Evolutionary conservation across 1,284 basidiomycete genomes (phyloP).

Genomic region (Vanrija humicola): DNA sequence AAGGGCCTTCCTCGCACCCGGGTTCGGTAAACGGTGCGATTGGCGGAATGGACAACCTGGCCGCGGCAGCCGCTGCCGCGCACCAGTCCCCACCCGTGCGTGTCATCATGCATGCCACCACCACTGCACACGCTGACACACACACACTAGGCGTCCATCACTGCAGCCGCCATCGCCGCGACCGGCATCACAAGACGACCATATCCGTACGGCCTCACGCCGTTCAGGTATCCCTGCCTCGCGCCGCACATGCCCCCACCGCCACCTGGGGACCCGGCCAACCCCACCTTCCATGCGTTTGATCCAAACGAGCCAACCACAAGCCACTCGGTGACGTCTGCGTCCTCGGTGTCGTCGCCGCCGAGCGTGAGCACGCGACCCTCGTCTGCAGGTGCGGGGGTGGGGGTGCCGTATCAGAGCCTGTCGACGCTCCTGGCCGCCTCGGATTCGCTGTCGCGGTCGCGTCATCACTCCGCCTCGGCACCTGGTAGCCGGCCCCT

Average conservation of each 20-base stretch:
- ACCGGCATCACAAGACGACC: slow-evolving; percentile 1
- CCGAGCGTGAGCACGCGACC: background rate
- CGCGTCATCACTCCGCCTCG: background rate
- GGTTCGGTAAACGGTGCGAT: slow-evolving; percentile 1
- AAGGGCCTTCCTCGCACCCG: slow-evolving; percentile 1
- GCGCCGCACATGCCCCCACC: slow-evolving; percentile 24
- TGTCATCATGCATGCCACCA: background rate
- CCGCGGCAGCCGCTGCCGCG: slow-evolving; percentile 17
- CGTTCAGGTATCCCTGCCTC: slow-evolving; percentile 35
- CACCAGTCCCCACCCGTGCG: slow-evolving; percentile 12
- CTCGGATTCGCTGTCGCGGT: slow-evolving; percentile 3
- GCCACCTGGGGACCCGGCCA: slow-evolving; percentile 28
- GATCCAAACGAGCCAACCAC: slow-evolving; percentile 17
- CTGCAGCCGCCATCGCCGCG: background rate
- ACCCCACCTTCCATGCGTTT: slow-evolving; percentile 28
- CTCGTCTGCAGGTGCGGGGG: background rate
- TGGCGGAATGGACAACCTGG: slow-evolving; percentile 22
- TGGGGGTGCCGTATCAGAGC: background rate
- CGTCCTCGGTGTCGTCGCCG: background rate
- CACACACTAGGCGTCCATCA: too few species aligned
- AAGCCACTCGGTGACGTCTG: background rate
- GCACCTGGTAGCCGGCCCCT: too few species aligned
- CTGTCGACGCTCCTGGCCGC: slow-evolving; percentile 5
- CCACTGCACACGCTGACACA: background rate
- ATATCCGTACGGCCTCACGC: slow-evolving; percentile 36